Evolutionary conservation across 331 rosid species (phyloP).

Genomic region (Pyrus hybrid): DNA sequence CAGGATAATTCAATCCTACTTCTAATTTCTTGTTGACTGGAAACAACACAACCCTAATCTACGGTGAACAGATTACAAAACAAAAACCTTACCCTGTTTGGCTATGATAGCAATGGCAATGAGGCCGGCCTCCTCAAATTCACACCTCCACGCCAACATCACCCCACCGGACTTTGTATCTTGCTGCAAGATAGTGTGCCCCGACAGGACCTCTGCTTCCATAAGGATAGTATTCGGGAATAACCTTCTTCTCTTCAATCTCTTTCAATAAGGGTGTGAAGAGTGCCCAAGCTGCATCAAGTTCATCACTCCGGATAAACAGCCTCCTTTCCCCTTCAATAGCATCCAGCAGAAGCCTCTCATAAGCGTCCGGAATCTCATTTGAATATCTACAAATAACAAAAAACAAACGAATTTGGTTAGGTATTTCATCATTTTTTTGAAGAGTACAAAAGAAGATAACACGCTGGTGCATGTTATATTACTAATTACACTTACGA

Average conservation of each 20-base stretch:
- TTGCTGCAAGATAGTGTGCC: slow-evolving; percentile 86
- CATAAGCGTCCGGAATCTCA: slow-evolving; percentile 95
- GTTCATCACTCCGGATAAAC: slow-evolving; percentile 78
- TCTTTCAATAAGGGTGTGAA: slow-evolving; percentile 71
- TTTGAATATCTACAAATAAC: slow-evolving; percentile 51
- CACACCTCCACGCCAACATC: slow-evolving; percentile 51
- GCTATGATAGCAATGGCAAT: not conserved
- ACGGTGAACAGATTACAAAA: not conserved
- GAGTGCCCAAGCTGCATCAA: slow-evolving; percentile 84
- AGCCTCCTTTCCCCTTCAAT: slow-evolving; percentile 90
- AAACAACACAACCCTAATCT: not conserved
- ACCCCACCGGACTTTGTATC: slow-evolving; percentile 79
- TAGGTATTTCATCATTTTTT: not conserved
- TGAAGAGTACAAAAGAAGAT: too few species aligned
- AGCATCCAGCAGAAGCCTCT: slow-evolving; percentile 85
- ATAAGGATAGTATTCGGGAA: slow-evolving; percentile 79
- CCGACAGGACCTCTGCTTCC: slow-evolving; percentile 94
- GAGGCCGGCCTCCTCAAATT: not conserved
- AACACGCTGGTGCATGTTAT: not conserved
- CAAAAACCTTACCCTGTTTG: not conserved
- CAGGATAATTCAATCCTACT: not conserved
- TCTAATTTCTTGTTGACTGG: not conserved
- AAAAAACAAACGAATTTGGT: slow-evolving; percentile 3
- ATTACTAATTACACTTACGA: not conserved
- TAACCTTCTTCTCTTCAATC: slow-evolving; percentile 62